A percentile compares a stretch with the other conserved stretches of the same genome.
phyloP scores from a whole-genome alignment of 352 stramenopile species.

The Pythium pectinolyticum region DNA sequence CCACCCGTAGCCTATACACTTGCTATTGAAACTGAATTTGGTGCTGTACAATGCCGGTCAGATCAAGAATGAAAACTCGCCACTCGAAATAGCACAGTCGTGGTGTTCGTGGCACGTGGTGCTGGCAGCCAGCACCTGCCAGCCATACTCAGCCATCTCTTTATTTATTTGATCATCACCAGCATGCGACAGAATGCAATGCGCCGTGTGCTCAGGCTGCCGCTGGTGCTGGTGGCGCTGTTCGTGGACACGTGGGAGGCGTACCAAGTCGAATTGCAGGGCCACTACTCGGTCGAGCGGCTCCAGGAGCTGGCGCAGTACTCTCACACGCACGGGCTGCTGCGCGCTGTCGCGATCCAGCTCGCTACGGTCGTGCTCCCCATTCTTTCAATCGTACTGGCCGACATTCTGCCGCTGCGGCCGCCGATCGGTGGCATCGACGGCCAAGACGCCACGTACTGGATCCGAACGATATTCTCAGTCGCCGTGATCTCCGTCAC shows the following conservation, averaged over 20 bases:
- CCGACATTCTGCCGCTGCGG: conserved; percentile 1
- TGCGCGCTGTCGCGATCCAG: neutral
- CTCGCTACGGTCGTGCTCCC: neutral
- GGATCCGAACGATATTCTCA: conserved; percentile 7
- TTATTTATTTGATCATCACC: neutral
- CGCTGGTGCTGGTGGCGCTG: neutral
- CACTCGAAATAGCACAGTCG: too few relatives aligned
- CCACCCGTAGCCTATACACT: too few relatives aligned
- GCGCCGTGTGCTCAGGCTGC: neutral
- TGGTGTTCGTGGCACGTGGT: too few relatives aligned
- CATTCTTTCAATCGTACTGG: conserved; percentile 2
- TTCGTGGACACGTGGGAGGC: conserved; percentile 10
- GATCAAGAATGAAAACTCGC: too few relatives aligned
- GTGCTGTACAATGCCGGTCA: too few relatives aligned
- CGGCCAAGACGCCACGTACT: neutral
- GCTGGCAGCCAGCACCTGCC: too few relatives aligned
- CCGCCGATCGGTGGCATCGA: neutral
- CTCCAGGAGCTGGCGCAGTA: conserved; percentile 1
- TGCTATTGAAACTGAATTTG: too few relatives aligned
- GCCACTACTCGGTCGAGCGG: conserved; percentile 12
- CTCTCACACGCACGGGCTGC: neutral
- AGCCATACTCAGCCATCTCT: too few relatives aligned
- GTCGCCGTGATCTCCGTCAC: conserved; percentile 4
- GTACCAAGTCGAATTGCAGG: conserved; percentile 15
- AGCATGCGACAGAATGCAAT: too few relatives aligned